These are phyloP conservation scores for Porcisia hertigi DNA, from an alignment of 208 protist genomes.

Conservation along the genomic window DNA sequence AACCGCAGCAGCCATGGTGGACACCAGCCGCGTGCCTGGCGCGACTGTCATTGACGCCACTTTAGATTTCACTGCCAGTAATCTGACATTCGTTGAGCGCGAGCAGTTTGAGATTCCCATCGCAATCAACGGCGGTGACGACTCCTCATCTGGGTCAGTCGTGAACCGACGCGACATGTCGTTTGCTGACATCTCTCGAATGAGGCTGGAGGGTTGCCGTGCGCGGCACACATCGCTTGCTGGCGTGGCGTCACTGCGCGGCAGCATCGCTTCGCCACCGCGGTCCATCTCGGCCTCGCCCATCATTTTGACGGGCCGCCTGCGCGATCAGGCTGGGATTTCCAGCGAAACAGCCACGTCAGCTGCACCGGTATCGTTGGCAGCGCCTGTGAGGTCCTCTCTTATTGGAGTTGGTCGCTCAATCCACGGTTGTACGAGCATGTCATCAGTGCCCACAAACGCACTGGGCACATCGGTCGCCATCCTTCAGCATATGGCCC, in stretches of 20 bases:
- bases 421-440: conserved; percentile 2
- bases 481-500: conserved; percentile 56
- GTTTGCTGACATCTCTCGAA: conserved; percentile 35
- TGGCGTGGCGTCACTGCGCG: conserved; percentile 1
- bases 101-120: background rate
- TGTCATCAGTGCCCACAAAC: conserved; percentile 9
- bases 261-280: conserved; percentile 8
- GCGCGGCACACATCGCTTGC: conserved; percentile 15
- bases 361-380: background rate
- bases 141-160: conserved; percentile 1
- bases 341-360: background rate
- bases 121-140: background rate
- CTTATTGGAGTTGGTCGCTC: background rate
- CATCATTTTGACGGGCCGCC: background rate
- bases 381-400: background rate
- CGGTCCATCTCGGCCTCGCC: conserved; percentile 1
- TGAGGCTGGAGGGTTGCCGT: conserved; percentile 46
- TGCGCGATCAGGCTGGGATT: background rate
- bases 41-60: background rate
- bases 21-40: background rate
- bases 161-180: conserved; percentile 28
- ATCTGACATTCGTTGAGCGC: background rate
- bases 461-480: conserved; percentile 44
- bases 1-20: background rate
- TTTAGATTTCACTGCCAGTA: no score